These are phyloP conservation scores for Osmanthus fragrans DNA, from an alignment of 257 asterid species.

Conservation along the genomic window DNA sequence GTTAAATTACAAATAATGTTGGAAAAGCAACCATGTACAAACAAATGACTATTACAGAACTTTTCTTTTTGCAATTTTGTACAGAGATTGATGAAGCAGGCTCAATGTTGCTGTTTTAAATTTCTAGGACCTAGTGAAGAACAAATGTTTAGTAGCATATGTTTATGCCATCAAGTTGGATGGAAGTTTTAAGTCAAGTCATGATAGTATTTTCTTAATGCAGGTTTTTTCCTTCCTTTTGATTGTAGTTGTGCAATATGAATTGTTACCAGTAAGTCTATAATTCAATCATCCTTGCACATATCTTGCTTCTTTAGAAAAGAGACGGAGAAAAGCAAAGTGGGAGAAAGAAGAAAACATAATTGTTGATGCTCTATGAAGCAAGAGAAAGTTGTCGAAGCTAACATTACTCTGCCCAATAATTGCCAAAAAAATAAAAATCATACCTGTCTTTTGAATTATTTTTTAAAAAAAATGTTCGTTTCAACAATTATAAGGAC, in stretches of 20 bases:
- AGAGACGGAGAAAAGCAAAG: background rate
- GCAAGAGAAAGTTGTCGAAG: background rate
- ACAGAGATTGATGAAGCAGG: background rate
- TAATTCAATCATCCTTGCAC: background rate
- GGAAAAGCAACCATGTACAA: constrained; percentile 5
- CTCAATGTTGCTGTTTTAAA: background rate
- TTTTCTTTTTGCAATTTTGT: background rate
- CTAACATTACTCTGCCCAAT: background rate
- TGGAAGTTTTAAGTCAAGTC: background rate
- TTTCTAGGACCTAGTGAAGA: background rate
- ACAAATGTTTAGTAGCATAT: background rate
- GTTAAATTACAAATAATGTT: constrained; percentile 11
- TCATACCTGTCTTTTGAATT: background rate
- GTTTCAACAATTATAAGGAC: background rate
- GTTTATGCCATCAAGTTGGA: background rate
- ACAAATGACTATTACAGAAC: background rate
- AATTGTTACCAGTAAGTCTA: background rate
- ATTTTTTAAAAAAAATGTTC: background rate
- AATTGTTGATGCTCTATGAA: background rate
- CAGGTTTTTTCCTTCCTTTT: background rate
- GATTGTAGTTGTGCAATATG: background rate
- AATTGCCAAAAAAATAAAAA: constrained; percentile 2
- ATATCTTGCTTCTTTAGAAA: background rate
- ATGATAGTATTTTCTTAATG: background rate
- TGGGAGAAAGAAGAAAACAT: background rate